These are phyloP conservation scores for Staphylotrichum longicolle DNA, from an alignment of 495 filamentous ascomycete species.

Conservation along the genomic window DNA sequence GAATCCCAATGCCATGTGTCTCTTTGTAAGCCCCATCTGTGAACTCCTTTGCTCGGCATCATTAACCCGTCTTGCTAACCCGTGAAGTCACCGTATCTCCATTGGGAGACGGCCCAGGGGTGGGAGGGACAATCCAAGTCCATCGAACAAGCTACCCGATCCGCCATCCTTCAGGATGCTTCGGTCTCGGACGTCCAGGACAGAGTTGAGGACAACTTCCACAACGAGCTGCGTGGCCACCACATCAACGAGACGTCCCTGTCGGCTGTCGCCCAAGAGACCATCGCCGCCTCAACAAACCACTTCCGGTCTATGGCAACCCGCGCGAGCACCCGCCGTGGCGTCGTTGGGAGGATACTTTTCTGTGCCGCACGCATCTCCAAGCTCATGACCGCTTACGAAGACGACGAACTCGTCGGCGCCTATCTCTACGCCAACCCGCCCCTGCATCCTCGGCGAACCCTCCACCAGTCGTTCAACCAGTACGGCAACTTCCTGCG, in stretches of 20 bases:
- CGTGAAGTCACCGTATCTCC: slow-evolving; percentile 18
- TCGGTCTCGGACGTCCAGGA: slow-evolving; percentile 4
- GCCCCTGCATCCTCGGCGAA: slow-evolving; percentile 19
- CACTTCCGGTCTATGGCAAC: slow-evolving; percentile 21
- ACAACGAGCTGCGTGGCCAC: slow-evolving; percentile 18
- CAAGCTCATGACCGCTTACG: slow-evolving; percentile 18
- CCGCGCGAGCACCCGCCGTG: slow-evolving; percentile 17
- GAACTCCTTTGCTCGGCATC: too few relatives aligned
- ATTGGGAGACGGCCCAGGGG: slow-evolving; percentile 21
- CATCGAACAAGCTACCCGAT: slow-evolving; percentile 15
- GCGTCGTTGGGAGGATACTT: slow-evolving; percentile 19
- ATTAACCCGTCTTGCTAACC: not conserved
- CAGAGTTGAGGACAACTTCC: slow-evolving; percentile 21
- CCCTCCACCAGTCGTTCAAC: slow-evolving; percentile 20
- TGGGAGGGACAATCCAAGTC: slow-evolving; percentile 16
- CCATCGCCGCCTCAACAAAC: slow-evolving; percentile 15
- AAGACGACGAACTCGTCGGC: slow-evolving; percentile 19
- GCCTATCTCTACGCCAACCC: slow-evolving; percentile 19
- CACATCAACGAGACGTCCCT: slow-evolving; percentile 19
- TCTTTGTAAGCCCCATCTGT: slow-evolving; percentile 6
- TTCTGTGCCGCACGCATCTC: slow-evolving; percentile 20
- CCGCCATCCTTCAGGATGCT: slow-evolving; percentile 7
- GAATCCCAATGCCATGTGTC: slow-evolving; percentile 14
- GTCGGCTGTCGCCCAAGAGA: slow-evolving; percentile 14
- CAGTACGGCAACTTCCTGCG: slow-evolving; percentile 19